Evolutionary conservation across 1,284 basidiomycete genomes (phyloP).

Genomic region (Cutaneotrichosporon cyanovorans): DNA sequence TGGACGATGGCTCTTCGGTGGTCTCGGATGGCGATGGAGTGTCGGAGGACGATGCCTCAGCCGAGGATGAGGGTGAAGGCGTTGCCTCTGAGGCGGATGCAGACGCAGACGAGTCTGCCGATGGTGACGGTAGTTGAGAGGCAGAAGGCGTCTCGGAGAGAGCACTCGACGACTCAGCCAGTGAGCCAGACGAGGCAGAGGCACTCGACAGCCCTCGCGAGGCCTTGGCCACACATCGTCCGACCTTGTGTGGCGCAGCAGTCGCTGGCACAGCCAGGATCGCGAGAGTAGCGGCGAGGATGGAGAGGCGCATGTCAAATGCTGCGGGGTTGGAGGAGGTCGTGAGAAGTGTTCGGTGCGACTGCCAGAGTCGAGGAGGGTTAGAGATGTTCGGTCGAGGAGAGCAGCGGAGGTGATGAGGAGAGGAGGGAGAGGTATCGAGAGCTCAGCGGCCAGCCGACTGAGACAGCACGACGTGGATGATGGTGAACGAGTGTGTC

Average conservation of each 20-base stretch:
- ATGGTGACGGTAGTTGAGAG: conserved; percentile 24
- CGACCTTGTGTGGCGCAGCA: conserved; percentile 1
- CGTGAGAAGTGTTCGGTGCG: not conserved
- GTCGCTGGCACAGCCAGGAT: conserved; percentile 5
- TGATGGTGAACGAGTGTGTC: not conserved
- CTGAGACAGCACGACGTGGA: not conserved
- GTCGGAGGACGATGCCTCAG: not conserved
- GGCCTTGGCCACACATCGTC: too few species aligned
- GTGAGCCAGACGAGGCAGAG: too few species aligned
- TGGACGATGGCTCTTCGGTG: conserved; percentile 19
- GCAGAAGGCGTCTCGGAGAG: conserved; percentile 22
- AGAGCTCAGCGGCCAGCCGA: not conserved
- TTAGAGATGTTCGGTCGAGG: too few species aligned
- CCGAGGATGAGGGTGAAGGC: not conserved
- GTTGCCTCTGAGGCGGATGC: not conserved
- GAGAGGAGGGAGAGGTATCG: not conserved
- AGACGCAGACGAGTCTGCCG: not conserved
- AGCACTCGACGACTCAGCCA: too few species aligned
- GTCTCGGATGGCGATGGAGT: not conserved
- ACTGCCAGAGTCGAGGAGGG: conserved; percentile 2
- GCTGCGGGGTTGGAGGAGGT: too few species aligned
- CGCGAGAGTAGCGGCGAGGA: conserved; percentile 6
- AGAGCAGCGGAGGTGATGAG: too few species aligned
- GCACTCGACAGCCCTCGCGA: too few species aligned
- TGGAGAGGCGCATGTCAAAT: conserved; percentile 8